Percentiles rank a stretch among this genome's conserved stretches.
These are phyloP conservation scores for Helminthosporium solani DNA, from an alignment of 2,329 filamentous ascomycete species.

Conservation along the genomic window DNA sequence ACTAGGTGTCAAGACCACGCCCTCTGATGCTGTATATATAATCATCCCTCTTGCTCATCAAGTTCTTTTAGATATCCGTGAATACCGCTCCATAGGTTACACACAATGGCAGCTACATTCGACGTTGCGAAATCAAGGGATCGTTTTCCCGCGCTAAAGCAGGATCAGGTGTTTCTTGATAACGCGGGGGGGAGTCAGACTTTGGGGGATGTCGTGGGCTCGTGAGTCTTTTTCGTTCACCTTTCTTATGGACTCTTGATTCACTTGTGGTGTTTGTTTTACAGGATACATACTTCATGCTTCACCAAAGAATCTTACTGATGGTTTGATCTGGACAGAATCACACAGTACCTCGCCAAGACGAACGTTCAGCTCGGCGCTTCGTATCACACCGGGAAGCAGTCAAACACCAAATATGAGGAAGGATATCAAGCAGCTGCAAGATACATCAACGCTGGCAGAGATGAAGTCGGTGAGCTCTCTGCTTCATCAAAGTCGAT, in stretches of 20 bases:
- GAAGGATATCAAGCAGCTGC: conserved; percentile 66
- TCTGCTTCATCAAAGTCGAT: neutral
- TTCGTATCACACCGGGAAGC: conserved; percentile 61
- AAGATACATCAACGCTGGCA: conserved; percentile 66
- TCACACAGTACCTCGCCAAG: conserved; percentile 64
- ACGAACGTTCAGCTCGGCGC: conserved; percentile 77
- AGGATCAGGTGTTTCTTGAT: conserved; percentile 71
- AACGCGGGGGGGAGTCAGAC: conserved; percentile 77
- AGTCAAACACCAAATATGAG: conserved; percentile 60
- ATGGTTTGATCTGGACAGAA: conserved; percentile 43
- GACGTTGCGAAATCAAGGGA: conserved; percentile 58
- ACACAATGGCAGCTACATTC: conserved; percentile 45
- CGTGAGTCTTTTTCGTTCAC: conserved; percentile 54
- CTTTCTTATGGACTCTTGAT: neutral
- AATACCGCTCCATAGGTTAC: neutral
- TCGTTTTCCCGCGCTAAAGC: conserved; percentile 67
- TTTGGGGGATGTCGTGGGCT: conserved; percentile 65
- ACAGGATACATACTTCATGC: too few species aligned
- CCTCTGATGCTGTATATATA: neutral
- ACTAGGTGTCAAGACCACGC: neutral
- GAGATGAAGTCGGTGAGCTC: conserved; percentile 63
- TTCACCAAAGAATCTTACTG: too few species aligned
- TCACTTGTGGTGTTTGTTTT: conserved; percentile 4
- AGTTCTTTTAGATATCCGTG: neutral
- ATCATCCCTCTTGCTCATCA: neutral